phyloP scores from a whole-genome alignment of 1,284 basidiomycete species.

The Pseudozyma flocculosa region DNA sequence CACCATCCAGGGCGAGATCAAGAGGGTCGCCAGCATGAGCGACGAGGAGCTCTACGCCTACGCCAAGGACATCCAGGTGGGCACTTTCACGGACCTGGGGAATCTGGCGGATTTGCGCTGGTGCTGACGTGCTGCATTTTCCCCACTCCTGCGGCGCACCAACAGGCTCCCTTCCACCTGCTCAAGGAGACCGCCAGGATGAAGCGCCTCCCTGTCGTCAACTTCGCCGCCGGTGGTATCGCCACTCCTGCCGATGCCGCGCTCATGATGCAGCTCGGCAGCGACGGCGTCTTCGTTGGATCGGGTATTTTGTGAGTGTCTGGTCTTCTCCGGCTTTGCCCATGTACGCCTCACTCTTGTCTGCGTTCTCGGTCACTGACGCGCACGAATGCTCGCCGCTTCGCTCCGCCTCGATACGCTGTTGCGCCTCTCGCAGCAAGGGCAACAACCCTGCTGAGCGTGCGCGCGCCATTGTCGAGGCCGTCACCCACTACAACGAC shows the following conservation, averaged over 20 bases:
- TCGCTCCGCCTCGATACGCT: too few species aligned
- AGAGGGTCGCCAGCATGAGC: slow-evolving; percentile 74
- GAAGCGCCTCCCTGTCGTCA: slow-evolving; percentile 86
- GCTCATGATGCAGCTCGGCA: slow-evolving; percentile 98
- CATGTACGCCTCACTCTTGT: too few species aligned
- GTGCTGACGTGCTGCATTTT: too few species aligned
- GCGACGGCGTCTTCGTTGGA: slow-evolving; percentile 75
- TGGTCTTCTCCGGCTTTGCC: slow-evolving; percentile 13
- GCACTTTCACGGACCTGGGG: background rate
- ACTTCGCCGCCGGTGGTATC: slow-evolving; percentile 77
- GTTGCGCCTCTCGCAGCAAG: slow-evolving; percentile 7
- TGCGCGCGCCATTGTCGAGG: slow-evolving; percentile 94
- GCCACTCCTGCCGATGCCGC: slow-evolving; percentile 98
- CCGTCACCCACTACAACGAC: slow-evolving; percentile 81
- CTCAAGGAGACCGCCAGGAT: slow-evolving; percentile 92
- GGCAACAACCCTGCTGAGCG: slow-evolving; percentile 91
- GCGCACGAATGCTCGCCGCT: too few species aligned
- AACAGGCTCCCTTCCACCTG: slow-evolving; percentile 95
- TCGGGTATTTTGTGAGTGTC: slow-evolving; percentile 45
- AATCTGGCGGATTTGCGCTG: background rate
- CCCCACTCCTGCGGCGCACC: too few species aligned
- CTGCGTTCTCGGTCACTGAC: too few species aligned
- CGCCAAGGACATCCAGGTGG: slow-evolving; percentile 71
- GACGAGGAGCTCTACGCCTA: slow-evolving; percentile 95
- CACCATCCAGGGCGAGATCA: slow-evolving; percentile 79